Evolutionary conservation across 257 asterid genomes (phyloP), one percentile per base, ranked within the genome.

Genomic region (Solanum sparsipilum): DNA sequence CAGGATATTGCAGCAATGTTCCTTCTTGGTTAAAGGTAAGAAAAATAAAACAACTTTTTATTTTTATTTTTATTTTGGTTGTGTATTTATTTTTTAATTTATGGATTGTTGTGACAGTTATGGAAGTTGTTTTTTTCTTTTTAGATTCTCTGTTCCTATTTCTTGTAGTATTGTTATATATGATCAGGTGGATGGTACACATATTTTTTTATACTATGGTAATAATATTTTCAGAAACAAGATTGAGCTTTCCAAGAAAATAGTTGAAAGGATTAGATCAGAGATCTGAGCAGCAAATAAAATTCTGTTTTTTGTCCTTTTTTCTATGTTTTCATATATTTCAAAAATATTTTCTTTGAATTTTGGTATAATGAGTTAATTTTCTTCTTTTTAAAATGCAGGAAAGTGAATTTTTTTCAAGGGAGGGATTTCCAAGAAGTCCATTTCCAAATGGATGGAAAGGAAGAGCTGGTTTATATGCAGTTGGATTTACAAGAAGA

Each of bases 371-470:
- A 39, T 85, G 23, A 63, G 20, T 27, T 13, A 23, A 18, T 41
- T 18, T 38, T 44, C n/a, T 39, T 39, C 44, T 31, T 16, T 31
- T 48, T 46, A 10, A 21, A 68, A 13, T 76, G 21, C 93, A 96
- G 99, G 98, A 94, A 86, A 92, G 89, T 89, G 95, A 94, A 5
- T 92, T 94, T 38, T 97, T 97, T 87, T 68, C 95, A 31, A 89
- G 85, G 5, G 96, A 94, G 41, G 99, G 99, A 13, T 90, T 94
- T 85, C 99, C 99, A 74, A 92, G 78, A 87, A 76, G 90, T 34
- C 96, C 97, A 85, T 93, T 94, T 89, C 98, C 99, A 78, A 92
- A 95, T 84, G 98, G 98, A 1, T 95, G 99, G 99, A 96, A 96
- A 90, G 99, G 99, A 13, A 91, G 93, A 91, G 88, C 84, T 84